A percentile compares a stretch with the other conserved stretches of the same genome.
Conservation (phyloP, 768 basidiomycete genomes). For the Neoboletus brunneissimus region DNA sequence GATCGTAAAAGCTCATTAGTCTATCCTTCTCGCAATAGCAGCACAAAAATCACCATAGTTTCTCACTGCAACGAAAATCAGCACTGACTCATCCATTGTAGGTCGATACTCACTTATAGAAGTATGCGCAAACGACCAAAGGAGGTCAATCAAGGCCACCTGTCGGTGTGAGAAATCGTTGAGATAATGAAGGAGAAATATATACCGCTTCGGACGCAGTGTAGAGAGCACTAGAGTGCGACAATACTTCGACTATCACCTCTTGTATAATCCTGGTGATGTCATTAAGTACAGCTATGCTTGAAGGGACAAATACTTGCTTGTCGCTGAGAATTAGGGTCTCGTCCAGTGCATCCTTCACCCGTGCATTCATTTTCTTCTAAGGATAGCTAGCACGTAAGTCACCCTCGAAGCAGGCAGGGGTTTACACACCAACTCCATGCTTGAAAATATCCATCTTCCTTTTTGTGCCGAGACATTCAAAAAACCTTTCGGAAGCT, state of each 20-base stretch:
- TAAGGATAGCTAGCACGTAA: constrained; percentile 24
- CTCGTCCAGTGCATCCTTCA: constrained; percentile 91
- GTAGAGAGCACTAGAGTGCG: constrained; percentile 77
- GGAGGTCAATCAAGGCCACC: constrained; percentile 87
- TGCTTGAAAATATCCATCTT: constrained; percentile 71
- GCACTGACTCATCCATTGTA: neutral
- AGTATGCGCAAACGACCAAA: constrained; percentile 83
- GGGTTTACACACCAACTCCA: constrained; percentile 66
- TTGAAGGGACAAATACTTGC: constrained; percentile 33
- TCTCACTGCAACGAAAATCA: constrained; percentile 35
- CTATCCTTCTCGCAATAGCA: neutral
- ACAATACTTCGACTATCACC: constrained; percentile 66
- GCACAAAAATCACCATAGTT: constrained; percentile 41
- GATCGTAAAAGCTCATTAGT: neutral
- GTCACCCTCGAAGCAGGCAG: neutral
- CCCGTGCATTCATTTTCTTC: constrained; percentile 86
- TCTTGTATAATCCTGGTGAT: constrained; percentile 70
- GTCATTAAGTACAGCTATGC: neutral
- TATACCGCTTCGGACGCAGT: constrained; percentile 84
- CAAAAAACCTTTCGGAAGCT: constrained; percentile 68
- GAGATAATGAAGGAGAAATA: neutral
- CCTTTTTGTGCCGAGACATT: constrained; percentile 65
- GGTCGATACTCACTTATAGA: constrained; percentile 63
- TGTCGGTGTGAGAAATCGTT: constrained; percentile 25
- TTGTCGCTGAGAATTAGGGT: constrained; percentile 82